Percentiles rank a stretch among this genome's conserved stretches.
phyloP scores from a whole-genome alignment of 495 filamentous ascomycete species.

The Podospora pseudocomata region DNA sequence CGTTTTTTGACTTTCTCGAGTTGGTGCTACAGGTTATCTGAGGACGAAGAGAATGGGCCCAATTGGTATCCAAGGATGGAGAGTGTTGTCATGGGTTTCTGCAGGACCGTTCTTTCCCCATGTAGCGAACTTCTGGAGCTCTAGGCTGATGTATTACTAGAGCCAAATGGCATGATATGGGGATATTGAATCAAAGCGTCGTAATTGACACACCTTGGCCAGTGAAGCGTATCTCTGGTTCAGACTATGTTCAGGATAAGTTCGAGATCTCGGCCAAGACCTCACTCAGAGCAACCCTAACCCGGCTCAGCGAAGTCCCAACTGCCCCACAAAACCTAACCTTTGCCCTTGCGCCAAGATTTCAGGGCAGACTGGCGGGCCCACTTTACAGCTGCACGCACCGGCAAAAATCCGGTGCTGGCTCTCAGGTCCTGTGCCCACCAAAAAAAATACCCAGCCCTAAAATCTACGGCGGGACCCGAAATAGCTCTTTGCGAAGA shows the following conservation, averaged over 20 bases:
- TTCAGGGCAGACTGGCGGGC: not conserved
- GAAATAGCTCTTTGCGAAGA: slow-evolving; percentile 25
- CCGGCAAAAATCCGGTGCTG: slow-evolving; percentile 26
- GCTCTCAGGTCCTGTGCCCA: slow-evolving; percentile 25
- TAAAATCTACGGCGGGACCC: slow-evolving; percentile 30
- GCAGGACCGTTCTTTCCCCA: not conserved
- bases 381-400: not conserved
- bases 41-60: not conserved
- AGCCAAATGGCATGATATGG: not conserved
- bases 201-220: too few relatives aligned
- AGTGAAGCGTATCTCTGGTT: not conserved
- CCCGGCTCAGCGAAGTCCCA: not conserved
- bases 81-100: not conserved
- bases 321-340: not conserved
- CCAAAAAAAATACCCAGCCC: slow-evolving; percentile 38
- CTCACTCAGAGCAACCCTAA: not conserved
- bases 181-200: not conserved
- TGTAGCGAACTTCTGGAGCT: too few relatives aligned
- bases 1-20: slow-evolving; percentile 80
- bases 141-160: too few relatives aligned
- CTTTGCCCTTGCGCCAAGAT: slow-evolving; percentile 5
- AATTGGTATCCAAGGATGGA: not conserved
- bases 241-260: not conserved
- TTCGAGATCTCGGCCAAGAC: not conserved
- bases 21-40: slow-evolving; percentile 61